These are phyloP conservation scores for Aspergillus candidus DNA, from an alignment of 2,329 filamentous ascomycete species.

Conservation along the genomic window DNA sequence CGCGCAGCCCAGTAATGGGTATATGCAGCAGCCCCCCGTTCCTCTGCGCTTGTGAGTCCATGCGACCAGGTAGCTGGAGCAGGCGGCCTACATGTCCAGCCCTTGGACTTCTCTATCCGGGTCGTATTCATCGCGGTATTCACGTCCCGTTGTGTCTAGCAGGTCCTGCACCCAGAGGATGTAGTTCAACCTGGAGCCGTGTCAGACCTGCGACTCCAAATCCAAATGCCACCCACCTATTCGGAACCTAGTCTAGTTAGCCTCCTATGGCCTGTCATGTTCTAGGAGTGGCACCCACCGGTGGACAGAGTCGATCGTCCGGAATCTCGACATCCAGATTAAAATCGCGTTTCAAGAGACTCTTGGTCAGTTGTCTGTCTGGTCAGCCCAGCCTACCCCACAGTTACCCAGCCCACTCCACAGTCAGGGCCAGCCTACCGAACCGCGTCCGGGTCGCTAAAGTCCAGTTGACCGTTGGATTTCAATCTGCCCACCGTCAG, in stretches of 20 bases:
- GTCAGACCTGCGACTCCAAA: conserved; percentile 6
- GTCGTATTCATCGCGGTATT: conserved; percentile 47
- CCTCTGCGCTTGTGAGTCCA: conserved; percentile 48
- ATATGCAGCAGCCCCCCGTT: conserved; percentile 86
- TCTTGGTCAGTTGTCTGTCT: conserved; percentile 63
- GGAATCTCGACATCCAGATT: conserved; percentile 65
- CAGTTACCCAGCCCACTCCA: neutral
- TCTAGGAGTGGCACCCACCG: conserved; percentile 46
- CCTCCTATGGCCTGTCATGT: neutral
- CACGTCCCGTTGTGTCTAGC: conserved; percentile 59
- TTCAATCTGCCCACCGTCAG: conserved; percentile 40
- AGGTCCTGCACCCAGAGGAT: conserved; percentile 81
- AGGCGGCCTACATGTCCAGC: conserved; percentile 59
- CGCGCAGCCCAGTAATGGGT: conserved; percentile 71
- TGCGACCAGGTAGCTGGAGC: neutral
- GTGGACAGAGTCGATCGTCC: conserved; percentile 74
- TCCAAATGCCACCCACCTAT: conserved; percentile 32
- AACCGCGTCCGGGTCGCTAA: conserved; percentile 69
- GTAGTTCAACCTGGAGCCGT: conserved; percentile 68
- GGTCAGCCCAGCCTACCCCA: neutral
- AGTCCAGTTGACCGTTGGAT: conserved; percentile 62
- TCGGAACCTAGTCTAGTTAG: conserved; percentile 35
- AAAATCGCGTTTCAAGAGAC: conserved; percentile 71
- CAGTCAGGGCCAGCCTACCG: conserved; percentile 46
- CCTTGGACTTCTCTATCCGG: conserved; percentile 56